phyloP scores from a whole-genome alignment of 2,329 filamentous ascomycete species.

The Bimuria novae-zelandiae region DNA sequence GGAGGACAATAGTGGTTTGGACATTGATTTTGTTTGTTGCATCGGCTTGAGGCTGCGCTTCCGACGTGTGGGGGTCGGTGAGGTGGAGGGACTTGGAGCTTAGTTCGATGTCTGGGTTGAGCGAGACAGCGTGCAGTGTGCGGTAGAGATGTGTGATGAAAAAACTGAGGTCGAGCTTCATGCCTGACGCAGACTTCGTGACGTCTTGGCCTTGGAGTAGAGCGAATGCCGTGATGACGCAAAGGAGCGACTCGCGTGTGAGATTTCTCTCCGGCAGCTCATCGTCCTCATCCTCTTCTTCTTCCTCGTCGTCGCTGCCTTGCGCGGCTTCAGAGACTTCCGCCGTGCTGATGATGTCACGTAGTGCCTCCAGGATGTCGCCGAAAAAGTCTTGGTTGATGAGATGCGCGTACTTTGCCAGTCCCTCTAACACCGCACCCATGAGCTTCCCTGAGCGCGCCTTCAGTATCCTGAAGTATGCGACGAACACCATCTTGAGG shows the following conservation, averaged over 20 bases:
- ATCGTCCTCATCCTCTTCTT: conserved; percentile 58
- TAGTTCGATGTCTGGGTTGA: conserved; percentile 86
- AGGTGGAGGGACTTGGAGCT: conserved; percentile 74
- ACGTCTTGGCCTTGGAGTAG: conserved; percentile 93
- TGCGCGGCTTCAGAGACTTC: conserved; percentile 53
- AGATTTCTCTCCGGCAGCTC: conserved; percentile 63
- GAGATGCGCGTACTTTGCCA: conserved; percentile 91
- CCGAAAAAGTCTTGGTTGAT: conserved; percentile 99
- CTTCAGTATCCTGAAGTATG: conserved; percentile 94
- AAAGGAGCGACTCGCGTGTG: conserved; percentile 86
- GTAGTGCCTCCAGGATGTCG: conserved; percentile 89
- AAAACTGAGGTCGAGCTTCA: conserved; percentile 91
- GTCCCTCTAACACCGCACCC: conserved; percentile 93
- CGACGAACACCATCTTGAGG: conserved; percentile 91
- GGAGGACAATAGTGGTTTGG: conserved; percentile 89
- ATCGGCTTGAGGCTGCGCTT: conserved; percentile 43
- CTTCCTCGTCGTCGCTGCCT: conserved; percentile 52
- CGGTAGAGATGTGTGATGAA: conserved; percentile 95
- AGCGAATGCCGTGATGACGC: conserved; percentile 95
- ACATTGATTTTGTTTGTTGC: conserved; percentile 81
- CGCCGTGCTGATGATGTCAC: conserved; percentile 84
- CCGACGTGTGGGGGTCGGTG: conserved; percentile 62
- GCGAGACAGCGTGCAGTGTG: conserved; percentile 75
- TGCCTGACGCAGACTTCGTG: conserved; percentile 76
- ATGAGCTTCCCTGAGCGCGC: conserved; percentile 79